Conservation (phyloP, 345 rosid genomes). For the Viola odorata region DNA sequence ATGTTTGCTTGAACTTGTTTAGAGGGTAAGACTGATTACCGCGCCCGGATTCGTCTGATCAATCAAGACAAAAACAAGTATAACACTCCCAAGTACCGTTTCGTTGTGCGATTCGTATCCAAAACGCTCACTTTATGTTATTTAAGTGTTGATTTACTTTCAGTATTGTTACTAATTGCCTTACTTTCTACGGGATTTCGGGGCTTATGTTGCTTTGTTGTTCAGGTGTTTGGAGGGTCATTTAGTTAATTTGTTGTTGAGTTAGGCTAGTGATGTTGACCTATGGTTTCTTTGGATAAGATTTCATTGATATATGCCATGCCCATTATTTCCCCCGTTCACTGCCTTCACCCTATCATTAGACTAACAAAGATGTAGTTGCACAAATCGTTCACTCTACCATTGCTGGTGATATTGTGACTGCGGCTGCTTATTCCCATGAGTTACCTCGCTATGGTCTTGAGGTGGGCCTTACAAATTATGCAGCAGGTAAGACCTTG, state of each 20-base stretch:
- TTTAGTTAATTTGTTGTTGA: neutral
- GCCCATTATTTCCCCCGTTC: neutral
- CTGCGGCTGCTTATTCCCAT: conserved; percentile 61
- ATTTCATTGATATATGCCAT: too few species aligned
- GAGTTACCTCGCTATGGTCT: conserved; percentile 62
- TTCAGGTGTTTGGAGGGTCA: neutral
- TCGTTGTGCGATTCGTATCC: conserved; percentile 71
- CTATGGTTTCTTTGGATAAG: too few species aligned
- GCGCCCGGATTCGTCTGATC: conserved; percentile 63
- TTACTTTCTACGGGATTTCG: too few species aligned
- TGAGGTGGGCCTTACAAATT: conserved; percentile 62
- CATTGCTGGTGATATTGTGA: conserved; percentile 54
- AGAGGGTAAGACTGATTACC: conserved; percentile 76
- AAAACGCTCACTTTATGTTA: neutral
- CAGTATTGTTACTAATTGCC: neutral
- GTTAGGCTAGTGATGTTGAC: too few species aligned
- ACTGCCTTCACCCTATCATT: conserved; percentile 16
- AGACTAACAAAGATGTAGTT: conserved; percentile 59
- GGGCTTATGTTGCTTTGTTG: too few species aligned
- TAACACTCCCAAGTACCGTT: conserved; percentile 69
- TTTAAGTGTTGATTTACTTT: neutral
- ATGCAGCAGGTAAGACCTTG: conserved; percentile 57
- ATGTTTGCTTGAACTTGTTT: conserved; percentile 1
- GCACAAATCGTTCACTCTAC: conserved; percentile 54
- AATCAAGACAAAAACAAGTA: conserved; percentile 72